Evolutionary conservation across 2,329 filamentous ascomycete genomes (phyloP), one percentile per base, ranked within the genome.

Genomic region (Colletotrichum liriopes): DNA sequence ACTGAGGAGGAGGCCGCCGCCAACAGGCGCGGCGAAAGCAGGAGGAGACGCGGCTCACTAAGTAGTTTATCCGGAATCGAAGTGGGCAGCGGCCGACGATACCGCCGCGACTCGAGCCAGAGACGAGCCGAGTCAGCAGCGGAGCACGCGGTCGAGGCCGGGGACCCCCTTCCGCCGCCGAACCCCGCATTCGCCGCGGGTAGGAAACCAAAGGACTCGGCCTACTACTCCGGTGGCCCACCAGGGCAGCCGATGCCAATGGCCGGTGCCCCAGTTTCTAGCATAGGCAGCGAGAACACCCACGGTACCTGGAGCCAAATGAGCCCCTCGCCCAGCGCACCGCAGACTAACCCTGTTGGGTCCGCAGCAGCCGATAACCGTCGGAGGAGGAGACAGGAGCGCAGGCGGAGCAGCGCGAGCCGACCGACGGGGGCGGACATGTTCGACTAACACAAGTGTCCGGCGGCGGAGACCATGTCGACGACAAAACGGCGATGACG

Each of bases 11-110:
- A 92, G 78, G 84, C 87, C 3, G 83, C 84, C 43, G 83, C 84
- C 39, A 82, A 79, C 5, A 79, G 82, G 16, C 83, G 84, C 55
- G 79, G 81, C 12, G 77, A 80, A 56, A 56, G 52, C 32, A 79
- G 82, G 60, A 78, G 83, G 47, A 79, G 80, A 55, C 82, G 88
- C 62, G 84, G 81, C 54, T 90, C 89, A 12, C 80, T 86, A 41
- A 90, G 87, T 77, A 91, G 87, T 76, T 74, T 90, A 2, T 91
- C 89, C 4, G 90, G 85, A 6, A 83, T 84, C n/a, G 90, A 91
- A 35, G 86, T 86, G 6, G 86, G 86, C 1, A 84, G 81, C 18
- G 79, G 84, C 20, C 82, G 85, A 65, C 83, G 88, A 58, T 92
- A 92, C 77, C 84, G 90, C 58, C 82, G 90, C 67, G 86, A 89